Evolutionary conservation across 495 filamentous ascomycete species (phyloP), one percentile per base, ranked within the genome.

Genomic region (Penicillium psychrofluorescens): DNA sequence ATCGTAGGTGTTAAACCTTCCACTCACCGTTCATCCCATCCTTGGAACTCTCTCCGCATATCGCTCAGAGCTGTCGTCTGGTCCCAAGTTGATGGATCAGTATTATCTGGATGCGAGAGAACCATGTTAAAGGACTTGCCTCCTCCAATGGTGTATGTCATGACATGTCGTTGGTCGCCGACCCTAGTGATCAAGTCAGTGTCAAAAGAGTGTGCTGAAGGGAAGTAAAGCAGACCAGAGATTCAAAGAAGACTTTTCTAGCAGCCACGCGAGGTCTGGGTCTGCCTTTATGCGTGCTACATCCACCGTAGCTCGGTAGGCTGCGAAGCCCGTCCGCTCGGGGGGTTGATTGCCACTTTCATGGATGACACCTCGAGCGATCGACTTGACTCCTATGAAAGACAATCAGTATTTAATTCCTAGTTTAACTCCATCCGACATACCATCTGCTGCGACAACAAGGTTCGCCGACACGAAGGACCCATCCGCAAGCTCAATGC

Each of bases 61-160:
- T 62, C 57, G n/a, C 58, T 32, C 15, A 73, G n/a, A 37, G 53
- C 56, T 32, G 52, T 50, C 38, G 52, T 41, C 54, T 62, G 50
- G 55, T 69, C 50, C 62, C 64, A 64, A 3, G 58, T 68, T 4
- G 54, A 29, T 2, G 65, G 63, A 14, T 74, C 68, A 11, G 55
- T 64, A 11, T 42, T 40, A 28, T 71, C 67, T 14, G 65, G 67
- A 54, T 78, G 74, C 22, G 59, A 65, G 2, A 76, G 55, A 4
- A 73, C 71, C 56, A 74, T 61, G 41, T 76, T 74, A 45, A 72
- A 71, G n/a, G 60, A 46, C 40, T 58, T 63, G 1, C 67, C 69
- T 6, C 53, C 58, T 5, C 66, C 63, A 14, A 76, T 74, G 5
- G 63, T 61, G 43, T 75, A 76, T 4, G 64, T 62, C 48, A 76